Evolutionary conservation across 2,329 filamentous ascomycete genomes (phyloP).

Genomic region (Clonostachys chloroleuca): DNA sequence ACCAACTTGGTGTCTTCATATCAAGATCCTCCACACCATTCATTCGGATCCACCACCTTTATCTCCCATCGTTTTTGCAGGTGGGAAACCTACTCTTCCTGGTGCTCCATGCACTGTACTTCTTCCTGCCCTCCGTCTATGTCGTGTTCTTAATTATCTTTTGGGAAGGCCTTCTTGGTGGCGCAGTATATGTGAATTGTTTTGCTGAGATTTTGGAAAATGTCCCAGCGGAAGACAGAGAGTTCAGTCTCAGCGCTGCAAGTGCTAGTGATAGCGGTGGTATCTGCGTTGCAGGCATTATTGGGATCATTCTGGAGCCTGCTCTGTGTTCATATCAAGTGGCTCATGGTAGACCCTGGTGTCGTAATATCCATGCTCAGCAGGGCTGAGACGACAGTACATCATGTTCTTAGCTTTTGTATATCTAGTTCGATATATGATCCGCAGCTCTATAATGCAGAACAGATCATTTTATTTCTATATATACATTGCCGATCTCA

Average conservation of each 20-base stretch:
- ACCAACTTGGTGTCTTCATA: conserved; percentile 92
- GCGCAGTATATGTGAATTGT: conserved; percentile 90
- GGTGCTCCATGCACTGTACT: conserved; percentile 69
- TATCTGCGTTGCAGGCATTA: conserved; percentile 81
- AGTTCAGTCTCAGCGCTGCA: conserved; percentile 87
- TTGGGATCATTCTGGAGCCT: conserved; percentile 80
- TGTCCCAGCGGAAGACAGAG: conserved; percentile 70
- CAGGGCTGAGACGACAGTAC: conserved; percentile 2
- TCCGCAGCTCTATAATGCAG: background rate
- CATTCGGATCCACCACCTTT: conserved; percentile 74
- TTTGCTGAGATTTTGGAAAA: conserved; percentile 92
- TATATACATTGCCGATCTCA: too few species aligned
- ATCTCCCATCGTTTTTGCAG: conserved; percentile 79
- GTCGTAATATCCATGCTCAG: conserved; percentile 47
- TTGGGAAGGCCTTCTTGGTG: conserved; percentile 91
- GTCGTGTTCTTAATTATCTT: conserved; percentile 82
- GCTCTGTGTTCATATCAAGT: conserved; percentile 83
- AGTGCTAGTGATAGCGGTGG: conserved; percentile 90
- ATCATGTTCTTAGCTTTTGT: background rate
- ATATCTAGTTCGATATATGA: background rate
- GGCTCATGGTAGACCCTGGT: conserved; percentile 71
- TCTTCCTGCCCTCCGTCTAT: conserved; percentile 82
- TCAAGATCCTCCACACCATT: conserved; percentile 90
- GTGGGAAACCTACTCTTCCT: conserved; percentile 72
- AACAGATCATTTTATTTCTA: too few species aligned